A percentile compares a stretch with the other conserved stretches of the same genome.
Evolutionary conservation across 371 early-diverging fungal species (phyloP).

Genomic region (Mortierella sp.): DNA sequence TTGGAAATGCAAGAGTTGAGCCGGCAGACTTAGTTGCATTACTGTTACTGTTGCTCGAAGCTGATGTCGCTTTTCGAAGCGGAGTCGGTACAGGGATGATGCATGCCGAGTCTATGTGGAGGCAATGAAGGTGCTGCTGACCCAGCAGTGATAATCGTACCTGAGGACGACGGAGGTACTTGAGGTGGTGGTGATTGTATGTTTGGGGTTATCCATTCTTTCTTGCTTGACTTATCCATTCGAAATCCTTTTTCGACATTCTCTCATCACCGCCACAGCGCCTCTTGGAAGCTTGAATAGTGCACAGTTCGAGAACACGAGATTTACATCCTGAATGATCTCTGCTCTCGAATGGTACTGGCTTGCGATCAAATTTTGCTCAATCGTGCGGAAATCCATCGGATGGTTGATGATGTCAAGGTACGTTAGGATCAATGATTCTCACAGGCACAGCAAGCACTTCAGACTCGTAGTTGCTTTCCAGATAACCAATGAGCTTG

Average conservation of each 20-base stretch:
- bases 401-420: conserved; percentile 89
- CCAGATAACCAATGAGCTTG: conserved; percentile 55
- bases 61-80: conserved; percentile 23
- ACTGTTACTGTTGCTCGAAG: conserved; percentile 3
- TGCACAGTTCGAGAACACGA: conserved; percentile 66
- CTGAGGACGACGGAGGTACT: conserved; percentile 16
- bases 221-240: conserved; percentile 44
- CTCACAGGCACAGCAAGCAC: conserved; percentile 77
- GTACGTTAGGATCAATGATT: conserved; percentile 83
- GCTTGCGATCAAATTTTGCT: conserved; percentile 66
- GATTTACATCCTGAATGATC: conserved; percentile 60
- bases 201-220: conserved; percentile 22
- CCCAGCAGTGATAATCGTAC: not conserved
- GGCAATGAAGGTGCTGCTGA: conserved; percentile 15
- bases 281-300: conserved; percentile 49
- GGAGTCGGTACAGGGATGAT: conserved; percentile 36
- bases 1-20: conserved; percentile 15
- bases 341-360: conserved; percentile 58
- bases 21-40: conserved; percentile 8
- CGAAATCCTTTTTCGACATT: conserved; percentile 36
- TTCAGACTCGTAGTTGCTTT: conserved; percentile 54
- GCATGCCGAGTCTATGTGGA: conserved; percentile 21
- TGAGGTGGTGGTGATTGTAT: not conserved
- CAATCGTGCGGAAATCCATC: conserved; percentile 97
- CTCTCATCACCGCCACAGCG: conserved; percentile 38